These are phyloP conservation scores for Penicillium cataractarum DNA, from an alignment of 495 filamentous ascomycete genomes.

Conservation along the genomic window DNA sequence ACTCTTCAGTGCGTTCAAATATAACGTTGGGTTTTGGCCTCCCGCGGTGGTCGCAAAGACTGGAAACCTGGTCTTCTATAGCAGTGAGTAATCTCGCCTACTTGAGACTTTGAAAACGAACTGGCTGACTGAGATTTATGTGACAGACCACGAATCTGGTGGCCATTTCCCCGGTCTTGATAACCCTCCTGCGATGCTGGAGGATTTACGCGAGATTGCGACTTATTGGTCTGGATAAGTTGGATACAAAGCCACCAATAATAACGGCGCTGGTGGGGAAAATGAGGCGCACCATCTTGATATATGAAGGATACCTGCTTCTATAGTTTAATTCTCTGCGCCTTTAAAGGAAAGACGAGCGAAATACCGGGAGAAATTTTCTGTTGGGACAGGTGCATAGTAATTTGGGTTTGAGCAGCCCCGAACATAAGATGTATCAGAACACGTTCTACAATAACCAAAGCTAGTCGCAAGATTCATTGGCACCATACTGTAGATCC, in stretches of 20 bases:
- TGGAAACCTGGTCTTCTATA: constrained; percentile 9
- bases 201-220: background rate
- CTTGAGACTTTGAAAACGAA: background rate
- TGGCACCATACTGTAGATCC: too few species aligned
- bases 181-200: background rate
- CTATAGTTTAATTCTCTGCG: too few species aligned
- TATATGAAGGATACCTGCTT: too few species aligned
- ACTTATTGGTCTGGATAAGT: background rate
- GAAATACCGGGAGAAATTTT: too few species aligned
- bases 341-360: too few species aligned
- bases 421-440: too few species aligned
- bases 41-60: constrained; percentile 9
- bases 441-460: too few species aligned
- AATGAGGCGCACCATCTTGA: too few species aligned
- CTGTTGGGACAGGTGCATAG: too few species aligned
- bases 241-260: background rate
- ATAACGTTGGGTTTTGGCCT: constrained; percentile 15
- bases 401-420: too few species aligned
- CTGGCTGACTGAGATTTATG: background rate
- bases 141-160: constrained; percentile 1
- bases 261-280: too few species aligned
- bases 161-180: constrained; percentile 6
- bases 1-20: constrained; percentile 13
- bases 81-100: background rate
- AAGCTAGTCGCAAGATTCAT: too few species aligned